Conservation (phyloP, 2,329 filamentous ascomycete species). For the Fusarium miscanthi region DNA sequence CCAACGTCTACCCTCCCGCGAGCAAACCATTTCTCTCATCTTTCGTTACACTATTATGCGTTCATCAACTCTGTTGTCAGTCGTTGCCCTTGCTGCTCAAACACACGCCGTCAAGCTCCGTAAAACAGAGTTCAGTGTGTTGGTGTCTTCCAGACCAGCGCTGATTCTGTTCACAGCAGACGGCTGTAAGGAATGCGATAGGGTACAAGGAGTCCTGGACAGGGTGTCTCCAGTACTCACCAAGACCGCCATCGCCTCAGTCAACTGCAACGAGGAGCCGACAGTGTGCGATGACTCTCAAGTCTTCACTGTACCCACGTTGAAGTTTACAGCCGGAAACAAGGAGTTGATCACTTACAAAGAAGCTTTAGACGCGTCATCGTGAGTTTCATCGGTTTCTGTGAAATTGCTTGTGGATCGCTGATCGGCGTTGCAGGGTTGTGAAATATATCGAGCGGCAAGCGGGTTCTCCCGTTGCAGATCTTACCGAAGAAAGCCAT, state of each 20-base stretch:
- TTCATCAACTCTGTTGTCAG: neutral
- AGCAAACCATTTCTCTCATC: neutral
- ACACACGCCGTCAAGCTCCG: neutral
- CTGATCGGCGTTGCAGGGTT: neutral
- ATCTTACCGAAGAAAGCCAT: neutral
- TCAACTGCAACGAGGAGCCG: slow-evolving; percentile 1
- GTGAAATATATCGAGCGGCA: slow-evolving; percentile 2
- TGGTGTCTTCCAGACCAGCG: neutral
- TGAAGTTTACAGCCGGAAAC: slow-evolving; percentile 1
- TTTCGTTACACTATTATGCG: neutral
- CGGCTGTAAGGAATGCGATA: slow-evolving; percentile 3
- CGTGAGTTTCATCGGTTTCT: neutral
- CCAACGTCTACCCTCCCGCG: too few species aligned
- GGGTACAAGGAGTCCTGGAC: neutral
- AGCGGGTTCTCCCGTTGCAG: neutral
- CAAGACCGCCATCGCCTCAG: neutral
- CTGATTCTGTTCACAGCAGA: neutral
- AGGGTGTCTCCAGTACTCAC: neutral
- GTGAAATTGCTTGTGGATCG: neutral
- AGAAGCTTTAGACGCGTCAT: neutral
- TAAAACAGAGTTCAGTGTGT: neutral
- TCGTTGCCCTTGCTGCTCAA: neutral
- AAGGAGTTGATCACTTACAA: neutral
- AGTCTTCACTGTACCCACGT: neutral
- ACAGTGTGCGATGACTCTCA: neutral